Conservation (phyloP, 305 asterid species). For the Petunia hybrid region DNA sequence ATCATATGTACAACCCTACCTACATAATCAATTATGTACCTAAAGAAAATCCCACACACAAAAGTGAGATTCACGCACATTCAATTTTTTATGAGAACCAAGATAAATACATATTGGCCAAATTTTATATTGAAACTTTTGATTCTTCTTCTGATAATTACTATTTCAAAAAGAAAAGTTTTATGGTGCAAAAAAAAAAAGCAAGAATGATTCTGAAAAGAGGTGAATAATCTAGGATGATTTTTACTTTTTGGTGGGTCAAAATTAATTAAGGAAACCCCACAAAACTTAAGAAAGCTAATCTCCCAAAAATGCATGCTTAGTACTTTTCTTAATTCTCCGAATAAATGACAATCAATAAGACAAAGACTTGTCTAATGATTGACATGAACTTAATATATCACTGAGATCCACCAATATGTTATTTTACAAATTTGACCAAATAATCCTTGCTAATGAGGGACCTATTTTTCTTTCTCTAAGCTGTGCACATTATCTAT, state of each 20-base stretch:
- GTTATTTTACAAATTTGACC: neutral
- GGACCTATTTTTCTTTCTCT: no score
- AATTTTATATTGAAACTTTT: neutral
- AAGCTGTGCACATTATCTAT: no score
- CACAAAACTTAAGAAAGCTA: slow-evolving; percentile 25
- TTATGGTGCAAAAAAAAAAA: neutral
- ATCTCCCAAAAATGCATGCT: slow-evolving; percentile 28
- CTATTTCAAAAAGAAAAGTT: neutral
- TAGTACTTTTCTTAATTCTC: slow-evolving; percentile 8
- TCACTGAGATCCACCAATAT: neutral
- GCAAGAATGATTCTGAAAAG: neutral
- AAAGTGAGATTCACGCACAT: neutral
- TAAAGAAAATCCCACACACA: neutral
- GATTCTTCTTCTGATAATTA: neutral
- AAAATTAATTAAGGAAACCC: neutral
- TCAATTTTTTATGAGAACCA: neutral
- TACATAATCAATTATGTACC: no score
- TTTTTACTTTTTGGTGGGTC: slow-evolving; percentile 20
- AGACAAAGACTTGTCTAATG: slow-evolving; percentile 22
- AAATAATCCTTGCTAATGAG: neutral
- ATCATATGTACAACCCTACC: neutral
- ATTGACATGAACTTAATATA: neutral
- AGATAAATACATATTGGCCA: neutral
- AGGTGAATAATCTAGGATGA: slow-evolving; percentile 13
- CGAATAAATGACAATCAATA: slow-evolving; percentile 1